Evolutionary conservation across 495 filamentous ascomycete species (phyloP), one percentile per base, ranked within the genome.

Genomic region (Talaromyces borbonicus): DNA sequence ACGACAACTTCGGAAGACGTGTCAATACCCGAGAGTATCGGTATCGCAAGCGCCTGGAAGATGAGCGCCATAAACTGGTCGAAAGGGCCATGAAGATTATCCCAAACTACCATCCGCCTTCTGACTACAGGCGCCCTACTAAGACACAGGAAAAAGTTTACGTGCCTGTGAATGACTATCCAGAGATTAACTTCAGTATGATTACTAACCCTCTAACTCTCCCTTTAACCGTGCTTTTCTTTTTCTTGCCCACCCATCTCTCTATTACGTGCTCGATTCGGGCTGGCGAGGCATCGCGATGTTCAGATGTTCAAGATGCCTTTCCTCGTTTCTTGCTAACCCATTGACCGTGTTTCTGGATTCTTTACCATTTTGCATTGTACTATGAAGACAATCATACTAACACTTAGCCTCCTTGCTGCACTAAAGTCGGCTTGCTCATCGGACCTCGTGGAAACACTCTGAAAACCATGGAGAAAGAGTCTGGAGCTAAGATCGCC

Each of bases 131-230:
- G 61, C 87, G 92, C 46, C 92, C 92, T 29, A 94, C 89, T 58
- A 98, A 97, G 85, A 96, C 92, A 58, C 89, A 96, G 68, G 92
- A 98, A 80, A 98, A 97, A 78, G 90, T 98, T 81, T 98, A 98
- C 65, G 92, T 98, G 61, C 92, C 92, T 58, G 92, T 98, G 72
- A 97, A 97, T 81, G 93, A 99, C 69, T 99, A 99, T 72, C 93
- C 93, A 76, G 93, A 97, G 70, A 96, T 99, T 85, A 99, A 99
- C 85, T 99, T 97, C 87, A 97, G 92, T 98, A 95, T 86, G 90
- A 90, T 90, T 85, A 82, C 88, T 93, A 94, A 94, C 88, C 89
- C 86, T 88, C 83, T 86, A 83, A 85, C 81, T 46, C 43, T 79
- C 78, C 74, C 35, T 38, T 20, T 84, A 76, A 84, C 78, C 60